Base-by-base conservation (phyloP, 306 rosid species). In the Luffa acutangula region DNA sequence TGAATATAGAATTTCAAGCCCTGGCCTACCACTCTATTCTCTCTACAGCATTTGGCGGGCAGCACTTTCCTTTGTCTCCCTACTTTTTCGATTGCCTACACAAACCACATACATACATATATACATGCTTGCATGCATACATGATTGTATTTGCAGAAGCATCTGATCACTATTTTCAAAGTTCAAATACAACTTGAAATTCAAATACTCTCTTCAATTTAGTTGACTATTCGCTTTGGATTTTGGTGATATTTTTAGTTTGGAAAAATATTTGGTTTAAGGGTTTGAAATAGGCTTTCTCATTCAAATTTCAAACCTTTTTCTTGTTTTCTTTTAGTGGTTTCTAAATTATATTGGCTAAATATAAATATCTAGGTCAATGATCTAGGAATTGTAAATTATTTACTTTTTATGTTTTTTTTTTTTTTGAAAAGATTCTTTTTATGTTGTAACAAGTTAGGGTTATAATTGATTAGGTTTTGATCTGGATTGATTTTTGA, bases 11-110 rank as follows among this genome's bases (percentile, higher is more conserved):
- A 48, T 46, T 46, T 73, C 37, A 49, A 49, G 60, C 58, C 60
- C 60, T 73, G 60, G 62, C 60, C 78, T 74, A 74, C 78, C 78
- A 74, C 60, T 48, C 20, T 46, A 71, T 71, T 71, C 77, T 48
- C 36, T n/a, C 36, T 0, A 41, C 33, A 41, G 51, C 75, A 41
- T 69, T 69, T 69, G 46, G 78, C 62, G 60, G 78, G 45, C 31
- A 8, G 33, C 62, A 74, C 78, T 49, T n/a, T 49, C 31, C 43
- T 33, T 73, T 73, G 78, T 15, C 78, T 73, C 60, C 78, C 60
- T 14, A 48, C 60, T 46, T 72, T 48, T 72, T 48, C 36, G 2
- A 42, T 67, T 67, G 48, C 72, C 5, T 8, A 11, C 17, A 60
- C 25, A 54, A 3, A 3, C 0, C 65, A 59, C 72, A 65, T 36